These are phyloP conservation scores for Trypanosoma lewisi DNA, from an alignment of 208 protist genomes.

Conservation along the genomic window DNA sequence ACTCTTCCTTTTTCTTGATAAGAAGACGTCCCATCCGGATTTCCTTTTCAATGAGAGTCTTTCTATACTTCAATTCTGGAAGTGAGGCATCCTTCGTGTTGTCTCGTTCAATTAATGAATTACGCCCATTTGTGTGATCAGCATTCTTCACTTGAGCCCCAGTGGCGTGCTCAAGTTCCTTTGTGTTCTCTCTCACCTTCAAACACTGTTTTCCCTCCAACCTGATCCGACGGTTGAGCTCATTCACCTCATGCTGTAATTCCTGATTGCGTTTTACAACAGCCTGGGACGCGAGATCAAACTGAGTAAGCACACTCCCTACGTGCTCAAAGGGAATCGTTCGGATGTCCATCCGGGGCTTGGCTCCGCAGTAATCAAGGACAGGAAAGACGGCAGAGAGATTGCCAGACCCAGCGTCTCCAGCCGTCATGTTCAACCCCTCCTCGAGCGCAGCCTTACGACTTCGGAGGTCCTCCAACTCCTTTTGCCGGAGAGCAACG, in stretches of 20 bases:
- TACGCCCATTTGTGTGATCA: constrained; percentile 18
- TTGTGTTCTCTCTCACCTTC: constrained; percentile 18
- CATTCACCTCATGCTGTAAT: constrained; percentile 45
- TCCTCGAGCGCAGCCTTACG: constrained; percentile 55
- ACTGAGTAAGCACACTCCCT: constrained; percentile 62
- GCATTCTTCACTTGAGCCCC: constrained; percentile 36
- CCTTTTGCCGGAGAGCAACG: constrained; percentile 56
- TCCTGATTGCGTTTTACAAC: constrained; percentile 55
- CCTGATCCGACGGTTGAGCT: constrained; percentile 52
- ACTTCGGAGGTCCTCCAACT: constrained; percentile 56
- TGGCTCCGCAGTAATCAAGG: constrained; percentile 70
- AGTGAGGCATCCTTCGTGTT: constrained; percentile 30
- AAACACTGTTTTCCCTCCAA: constrained; percentile 39
- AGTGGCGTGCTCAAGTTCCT: constrained; percentile 34
- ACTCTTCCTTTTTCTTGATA: constrained; percentile 61
- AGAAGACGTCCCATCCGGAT: constrained; percentile 50
- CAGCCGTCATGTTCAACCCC: constrained; percentile 31
- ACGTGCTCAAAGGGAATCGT: constrained; percentile 68
- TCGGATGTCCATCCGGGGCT: constrained; percentile 34
- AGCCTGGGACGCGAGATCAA: constrained; percentile 66
- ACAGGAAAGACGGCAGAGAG: constrained; percentile 73
- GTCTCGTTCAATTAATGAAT: neutral
- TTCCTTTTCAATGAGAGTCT: constrained; percentile 58
- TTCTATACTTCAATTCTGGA: constrained; percentile 48
- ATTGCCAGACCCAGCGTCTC: constrained; percentile 31